A percentile compares a stretch with the other conserved stretches of the same genome.
Evolutionary conservation across 1,284 basidiomycete species (phyloP).

Genomic region (Takashimella tepidaria): DNA sequence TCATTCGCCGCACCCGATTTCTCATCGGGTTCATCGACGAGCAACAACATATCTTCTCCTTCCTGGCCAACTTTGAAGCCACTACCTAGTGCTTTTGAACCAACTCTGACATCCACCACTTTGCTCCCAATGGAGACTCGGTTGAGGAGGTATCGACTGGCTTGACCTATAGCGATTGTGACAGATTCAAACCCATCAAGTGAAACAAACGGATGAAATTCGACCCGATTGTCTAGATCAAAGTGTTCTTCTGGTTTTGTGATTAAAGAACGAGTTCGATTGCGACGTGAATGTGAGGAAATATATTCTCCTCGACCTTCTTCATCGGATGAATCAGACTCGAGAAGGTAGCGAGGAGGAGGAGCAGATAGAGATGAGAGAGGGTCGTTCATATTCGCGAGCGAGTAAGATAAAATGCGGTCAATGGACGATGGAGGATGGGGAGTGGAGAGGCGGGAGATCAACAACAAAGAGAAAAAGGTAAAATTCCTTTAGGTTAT

Average conservation of each 20-base stretch:
- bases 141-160: conserved; percentile 27
- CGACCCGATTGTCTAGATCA: not conserved
- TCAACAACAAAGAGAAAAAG: too few relatives aligned
- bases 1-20: conserved; percentile 3
- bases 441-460: not conserved
- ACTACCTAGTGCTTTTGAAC: conserved; percentile 7
- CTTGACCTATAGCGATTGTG: conserved; percentile 29
- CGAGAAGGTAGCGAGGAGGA: conserved; percentile 42
- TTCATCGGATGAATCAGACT: conserved; percentile 45
- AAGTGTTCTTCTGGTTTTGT: too few relatives aligned
- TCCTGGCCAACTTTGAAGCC: conserved; percentile 10
- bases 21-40: conserved; percentile 11
- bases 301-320: conserved; percentile 41
- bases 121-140: conserved; percentile 6
- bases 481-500: too few relatives aligned
- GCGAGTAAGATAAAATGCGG: too few relatives aligned
- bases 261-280: not conserved
- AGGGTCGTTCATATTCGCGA: conserved; percentile 42
- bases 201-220: not conserved
- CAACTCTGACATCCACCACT: conserved; percentile 13
- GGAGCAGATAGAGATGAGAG: conserved; percentile 28
- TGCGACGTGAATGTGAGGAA: not conserved
- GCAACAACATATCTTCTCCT: conserved; percentile 12
- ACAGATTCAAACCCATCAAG: conserved; percentile 10
- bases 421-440: too few relatives aligned